Percentiles rank a stretch among this genome's conserved stretches.
Conservation (phyloP, 2,329 filamentous ascomycete species). For the Cytospora leucostoma region DNA sequence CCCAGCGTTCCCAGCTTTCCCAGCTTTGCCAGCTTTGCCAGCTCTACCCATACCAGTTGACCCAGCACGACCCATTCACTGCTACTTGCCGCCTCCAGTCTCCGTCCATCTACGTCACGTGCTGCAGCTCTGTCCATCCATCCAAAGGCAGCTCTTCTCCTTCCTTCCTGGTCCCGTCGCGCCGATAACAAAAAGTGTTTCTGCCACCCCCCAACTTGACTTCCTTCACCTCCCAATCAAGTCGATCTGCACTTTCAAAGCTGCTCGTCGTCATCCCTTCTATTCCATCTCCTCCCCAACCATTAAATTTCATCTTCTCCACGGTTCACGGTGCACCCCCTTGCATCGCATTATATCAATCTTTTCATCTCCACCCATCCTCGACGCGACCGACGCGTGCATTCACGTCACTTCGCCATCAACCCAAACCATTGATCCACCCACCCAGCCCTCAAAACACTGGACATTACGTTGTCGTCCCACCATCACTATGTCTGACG, state of each 20-base stretch:
- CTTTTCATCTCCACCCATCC: conserved; percentile 22
- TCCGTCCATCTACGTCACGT: conserved; percentile 12
- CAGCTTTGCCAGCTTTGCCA: conserved; percentile 1
- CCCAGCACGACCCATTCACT: conserved; percentile 14
- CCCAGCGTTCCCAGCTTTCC: conserved; percentile 11
- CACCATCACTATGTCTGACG: conserved; percentile 34
- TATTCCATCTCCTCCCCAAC: conserved; percentile 7
- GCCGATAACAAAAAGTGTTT: conserved; percentile 23
- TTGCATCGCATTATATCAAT: conserved; percentile 23
- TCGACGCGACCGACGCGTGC: conserved; percentile 30
- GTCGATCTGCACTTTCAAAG: conserved; percentile 18
- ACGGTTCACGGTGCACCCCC: conserved; percentile 10
- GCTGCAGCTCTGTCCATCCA: not conserved
- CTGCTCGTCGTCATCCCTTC: conserved; percentile 14
- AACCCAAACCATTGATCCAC: conserved; percentile 22
- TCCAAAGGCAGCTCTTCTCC: conserved; percentile 9
- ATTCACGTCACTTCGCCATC: conserved; percentile 19
- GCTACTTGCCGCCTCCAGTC: conserved; percentile 7
- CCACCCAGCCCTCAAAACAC: conserved; percentile 23
- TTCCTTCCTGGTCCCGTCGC: conserved; percentile 11
- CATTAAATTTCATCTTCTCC: conserved; percentile 16
- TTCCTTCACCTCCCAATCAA: conserved; percentile 23
- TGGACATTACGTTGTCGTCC: conserved; percentile 34
- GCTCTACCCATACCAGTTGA: too few relatives aligned
- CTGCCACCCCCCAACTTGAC: conserved; percentile 20